Evolutionary conservation across 176 grass and related monocot species (phyloP).

Genomic region (Avena atlantica): DNA sequence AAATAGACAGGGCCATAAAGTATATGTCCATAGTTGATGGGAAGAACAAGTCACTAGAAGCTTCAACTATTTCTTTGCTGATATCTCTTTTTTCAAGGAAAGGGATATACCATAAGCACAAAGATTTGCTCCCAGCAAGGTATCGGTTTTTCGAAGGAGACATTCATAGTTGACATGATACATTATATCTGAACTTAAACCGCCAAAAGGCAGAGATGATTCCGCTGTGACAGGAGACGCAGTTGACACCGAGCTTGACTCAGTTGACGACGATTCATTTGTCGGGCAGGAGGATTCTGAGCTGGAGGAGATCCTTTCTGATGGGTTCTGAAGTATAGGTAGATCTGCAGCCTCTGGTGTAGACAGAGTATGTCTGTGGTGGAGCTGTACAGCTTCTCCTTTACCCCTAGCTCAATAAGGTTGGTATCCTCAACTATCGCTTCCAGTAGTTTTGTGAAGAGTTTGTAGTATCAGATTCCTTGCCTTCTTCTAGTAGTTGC

Average conservation of each 20-base stretch:
- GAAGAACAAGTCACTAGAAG: too few species aligned
- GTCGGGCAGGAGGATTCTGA: conserved; percentile 50
- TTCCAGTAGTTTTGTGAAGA: neutral
- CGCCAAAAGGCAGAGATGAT: conserved; percentile 28
- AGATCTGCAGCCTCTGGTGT: conserved; percentile 42
- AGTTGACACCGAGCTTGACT: conserved; percentile 12
- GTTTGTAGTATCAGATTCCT: neutral
- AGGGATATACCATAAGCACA: too few species aligned
- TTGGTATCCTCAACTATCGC: conserved; percentile 1
- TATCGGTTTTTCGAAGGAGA: too few species aligned
- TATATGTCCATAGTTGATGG: too few species aligned
- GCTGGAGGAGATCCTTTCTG: conserved; percentile 63
- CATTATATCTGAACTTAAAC: too few species aligned
- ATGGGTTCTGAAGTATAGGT: conserved; percentile 29
- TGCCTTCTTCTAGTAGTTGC: neutral
- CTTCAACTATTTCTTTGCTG: too few species aligned
- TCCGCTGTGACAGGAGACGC: conserved; percentile 6
- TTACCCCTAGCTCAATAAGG: conserved; percentile 13
- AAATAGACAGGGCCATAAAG: too few species aligned
- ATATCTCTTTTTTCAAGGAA: too few species aligned
- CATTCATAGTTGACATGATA: too few species aligned
- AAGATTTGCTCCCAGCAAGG: too few species aligned
- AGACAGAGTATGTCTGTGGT: conserved; percentile 31
- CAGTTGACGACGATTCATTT: conserved; percentile 35
- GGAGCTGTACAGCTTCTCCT: conserved; percentile 36